Conservation (phyloP, 2,329 filamentous ascomycete species). For the Colletotrichum sp. region DNA sequence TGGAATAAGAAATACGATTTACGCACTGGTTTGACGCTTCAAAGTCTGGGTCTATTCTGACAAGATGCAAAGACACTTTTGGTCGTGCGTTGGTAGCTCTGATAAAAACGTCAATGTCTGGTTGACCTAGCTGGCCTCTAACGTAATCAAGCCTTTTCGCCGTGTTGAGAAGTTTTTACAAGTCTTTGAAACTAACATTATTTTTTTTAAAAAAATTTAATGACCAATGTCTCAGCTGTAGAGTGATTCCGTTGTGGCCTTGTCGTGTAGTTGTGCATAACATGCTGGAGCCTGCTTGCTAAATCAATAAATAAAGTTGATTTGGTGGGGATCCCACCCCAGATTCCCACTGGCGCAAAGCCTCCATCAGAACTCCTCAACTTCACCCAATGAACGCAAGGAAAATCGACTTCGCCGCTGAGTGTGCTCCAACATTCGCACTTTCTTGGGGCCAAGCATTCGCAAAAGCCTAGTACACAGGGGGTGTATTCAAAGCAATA, state of each 20-base stretch:
- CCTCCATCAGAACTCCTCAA: not conserved
- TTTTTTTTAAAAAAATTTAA: not conserved
- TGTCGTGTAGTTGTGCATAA: not conserved
- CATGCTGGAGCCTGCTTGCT: not conserved
- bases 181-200: not conserved
- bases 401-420: not conserved
- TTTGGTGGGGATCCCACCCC: not conserved
- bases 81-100: not conserved
- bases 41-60: not conserved
- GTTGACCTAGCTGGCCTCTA: not conserved
- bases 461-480: not conserved
- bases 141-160: not conserved
- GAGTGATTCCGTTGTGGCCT: not conserved
- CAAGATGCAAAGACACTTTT: not conserved
- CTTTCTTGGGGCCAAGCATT: not conserved
- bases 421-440: not conserved
- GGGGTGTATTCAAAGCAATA: not conserved
- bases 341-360: not conserved
- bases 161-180: not conserved
- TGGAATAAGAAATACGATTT: not conserved
- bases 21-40: not conserved
- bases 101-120: not conserved
- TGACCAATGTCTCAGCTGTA: not conserved
- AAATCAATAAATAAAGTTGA: not conserved
- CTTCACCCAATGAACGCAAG: not conserved